These are phyloP conservation scores for Pezicula rhizophila DNA, from an alignment of 2,329 filamentous ascomycete species.

Conservation along the genomic window DNA sequence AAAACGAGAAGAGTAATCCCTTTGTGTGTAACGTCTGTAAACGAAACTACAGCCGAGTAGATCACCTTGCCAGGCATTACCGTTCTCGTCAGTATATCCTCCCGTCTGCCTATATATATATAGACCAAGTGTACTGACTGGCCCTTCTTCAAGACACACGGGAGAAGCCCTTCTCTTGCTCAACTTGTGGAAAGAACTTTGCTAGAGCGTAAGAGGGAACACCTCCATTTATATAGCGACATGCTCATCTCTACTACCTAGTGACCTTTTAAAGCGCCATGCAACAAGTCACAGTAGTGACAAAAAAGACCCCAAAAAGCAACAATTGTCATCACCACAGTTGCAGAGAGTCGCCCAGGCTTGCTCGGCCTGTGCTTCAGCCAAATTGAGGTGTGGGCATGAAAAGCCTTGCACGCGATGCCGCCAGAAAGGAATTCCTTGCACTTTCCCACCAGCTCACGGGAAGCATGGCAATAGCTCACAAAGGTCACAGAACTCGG, in stretches of 20 bases:
- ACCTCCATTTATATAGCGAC: neutral
- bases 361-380: constrained; percentile 3
- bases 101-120: no score
- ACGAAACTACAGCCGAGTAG: constrained; percentile 4
- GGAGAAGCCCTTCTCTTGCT: constrained; percentile 5
- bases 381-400: constrained; percentile 3
- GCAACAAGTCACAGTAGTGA: neutral
- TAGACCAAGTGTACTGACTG: neutral
- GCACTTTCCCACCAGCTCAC: neutral
- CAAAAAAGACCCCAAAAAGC: neutral
- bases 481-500: neutral
- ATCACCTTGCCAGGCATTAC: constrained; percentile 5
- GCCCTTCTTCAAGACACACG: constrained; percentile 3
- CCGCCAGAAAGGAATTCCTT: constrained; percentile 3
- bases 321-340: neutral
- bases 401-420: constrained; percentile 6
- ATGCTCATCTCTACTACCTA: neutral
- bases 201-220: neutral
- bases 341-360: constrained; percentile 4
- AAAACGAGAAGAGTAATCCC: constrained; percentile 1
- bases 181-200: constrained; percentile 3
- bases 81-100: constrained; percentile 1
- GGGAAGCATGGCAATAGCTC: neutral
- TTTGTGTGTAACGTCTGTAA: constrained; percentile 5
- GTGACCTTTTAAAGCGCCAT: neutral